Conservation (phyloP, 2,329 filamentous ascomycete species). For the Cladobotryum mycophilum region DNA sequence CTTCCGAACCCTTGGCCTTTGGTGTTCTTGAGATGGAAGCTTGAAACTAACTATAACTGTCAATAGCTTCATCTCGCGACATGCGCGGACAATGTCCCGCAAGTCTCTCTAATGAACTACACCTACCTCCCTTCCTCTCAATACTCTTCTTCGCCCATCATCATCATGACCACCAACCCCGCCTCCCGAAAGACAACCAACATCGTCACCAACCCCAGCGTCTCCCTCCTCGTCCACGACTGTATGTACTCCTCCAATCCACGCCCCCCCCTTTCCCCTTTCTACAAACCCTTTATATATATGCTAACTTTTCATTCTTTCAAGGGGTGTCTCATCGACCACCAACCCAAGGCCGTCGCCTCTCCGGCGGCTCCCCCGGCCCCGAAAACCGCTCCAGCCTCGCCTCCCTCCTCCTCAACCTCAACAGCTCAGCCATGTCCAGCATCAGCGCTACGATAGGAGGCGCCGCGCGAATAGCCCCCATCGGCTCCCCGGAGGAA, state of each 20-base stretch:
- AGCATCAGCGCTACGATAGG: constrained; percentile 92
- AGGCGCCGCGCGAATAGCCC: constrained; percentile 71
- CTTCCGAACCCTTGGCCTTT: background rate
- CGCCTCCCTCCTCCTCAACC: constrained; percentile 75
- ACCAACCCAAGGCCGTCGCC: constrained; percentile 59
- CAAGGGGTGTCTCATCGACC: constrained; percentile 83
- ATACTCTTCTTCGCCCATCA: constrained; percentile 63
- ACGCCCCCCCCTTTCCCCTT: background rate
- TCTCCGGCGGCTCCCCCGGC: constrained; percentile 56
- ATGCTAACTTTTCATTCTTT: background rate
- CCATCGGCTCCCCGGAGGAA: constrained; percentile 72
- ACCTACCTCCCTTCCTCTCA: constrained; percentile 83
- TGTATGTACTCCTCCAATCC: constrained; percentile 53
- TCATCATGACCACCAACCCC: constrained; percentile 87
- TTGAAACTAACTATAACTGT: background rate
- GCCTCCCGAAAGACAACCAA: constrained; percentile 76
- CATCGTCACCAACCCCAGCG: constrained; percentile 74
- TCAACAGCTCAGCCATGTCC: constrained; percentile 83
- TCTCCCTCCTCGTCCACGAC: constrained; percentile 90
- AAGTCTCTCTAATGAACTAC: constrained; percentile 98
- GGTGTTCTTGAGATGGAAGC: background rate
- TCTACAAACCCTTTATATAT: too few species aligned
- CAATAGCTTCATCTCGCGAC: constrained; percentile 87
- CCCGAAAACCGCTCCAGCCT: constrained; percentile 66
- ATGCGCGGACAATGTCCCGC: constrained; percentile 72